A percentile compares a stretch with the other conserved stretches of the same genome.
These are phyloP conservation scores for Sanghuangporus weigelae DNA, from an alignment of 1,284 basidiomycete genomes.

Conservation along the genomic window DNA sequence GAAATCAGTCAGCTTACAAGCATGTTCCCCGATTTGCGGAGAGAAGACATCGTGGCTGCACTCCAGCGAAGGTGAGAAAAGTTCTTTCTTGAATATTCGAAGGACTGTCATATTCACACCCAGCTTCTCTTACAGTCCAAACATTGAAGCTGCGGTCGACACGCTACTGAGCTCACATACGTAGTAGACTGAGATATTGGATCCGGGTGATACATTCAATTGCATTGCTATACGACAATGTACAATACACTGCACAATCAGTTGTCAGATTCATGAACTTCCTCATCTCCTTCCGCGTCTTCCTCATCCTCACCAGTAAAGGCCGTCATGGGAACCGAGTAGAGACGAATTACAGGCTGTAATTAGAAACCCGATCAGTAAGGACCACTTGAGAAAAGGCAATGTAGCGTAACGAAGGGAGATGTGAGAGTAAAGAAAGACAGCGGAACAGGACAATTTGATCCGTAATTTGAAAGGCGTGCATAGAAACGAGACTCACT, in stretches of 20 bases:
- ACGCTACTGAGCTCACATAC: conserved; percentile 55
- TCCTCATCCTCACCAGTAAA: conserved; percentile 68
- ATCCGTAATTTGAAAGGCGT: background rate
- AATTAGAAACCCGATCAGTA: conserved; percentile 21
- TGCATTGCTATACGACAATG: background rate
- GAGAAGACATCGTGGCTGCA: conserved; percentile 72
- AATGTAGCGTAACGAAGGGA: conserved; percentile 11
- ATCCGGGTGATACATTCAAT: background rate
- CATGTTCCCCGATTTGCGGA: conserved; percentile 80
- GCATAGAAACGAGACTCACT: conserved; percentile 43
- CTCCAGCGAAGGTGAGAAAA: conserved; percentile 72
- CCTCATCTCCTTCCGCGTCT: conserved; percentile 46
- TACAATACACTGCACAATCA: conserved; percentile 1
- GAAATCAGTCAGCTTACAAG: conserved; percentile 69
- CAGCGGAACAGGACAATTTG: background rate
- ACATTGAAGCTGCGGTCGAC: conserved; percentile 77
- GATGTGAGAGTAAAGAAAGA: background rate
- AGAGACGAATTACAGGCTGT: conserved; percentile 90
- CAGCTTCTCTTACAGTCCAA: conserved; percentile 46
- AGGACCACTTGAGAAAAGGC: conserved; percentile 7
- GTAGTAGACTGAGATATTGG: background rate
- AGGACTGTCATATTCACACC: background rate
- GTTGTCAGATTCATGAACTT: conserved; percentile 37
- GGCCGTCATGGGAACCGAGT: conserved; percentile 83
- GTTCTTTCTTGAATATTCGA: background rate